These are phyloP conservation scores for Claviceps pazoutovae DNA, from an alignment of 2,329 filamentous ascomycete species.

Conservation along the genomic window DNA sequence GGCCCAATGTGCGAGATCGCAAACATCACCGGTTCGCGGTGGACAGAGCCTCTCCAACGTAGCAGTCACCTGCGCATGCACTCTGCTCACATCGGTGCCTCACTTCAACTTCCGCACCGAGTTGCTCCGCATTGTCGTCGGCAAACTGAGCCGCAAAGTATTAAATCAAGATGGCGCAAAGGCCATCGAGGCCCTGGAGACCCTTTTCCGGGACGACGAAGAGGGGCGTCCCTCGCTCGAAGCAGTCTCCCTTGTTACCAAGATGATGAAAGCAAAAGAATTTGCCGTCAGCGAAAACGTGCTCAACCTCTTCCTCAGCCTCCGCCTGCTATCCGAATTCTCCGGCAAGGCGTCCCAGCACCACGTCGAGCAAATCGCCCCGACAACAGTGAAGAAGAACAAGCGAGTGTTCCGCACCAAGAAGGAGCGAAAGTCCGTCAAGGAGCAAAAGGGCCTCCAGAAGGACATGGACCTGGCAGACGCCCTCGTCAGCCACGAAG, in stretches of 20 bases:
- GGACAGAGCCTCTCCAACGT: constrained; percentile 49
- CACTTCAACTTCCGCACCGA: constrained; percentile 96
- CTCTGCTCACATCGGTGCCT: constrained; percentile 64
- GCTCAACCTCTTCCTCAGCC: constrained; percentile 78
- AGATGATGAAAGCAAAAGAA: constrained; percentile 86
- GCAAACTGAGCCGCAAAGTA: constrained; percentile 61
- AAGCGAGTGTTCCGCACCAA: constrained; percentile 84
- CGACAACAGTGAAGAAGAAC: constrained; percentile 39
- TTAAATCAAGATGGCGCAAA: constrained; percentile 64
- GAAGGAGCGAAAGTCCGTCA: constrained; percentile 64
- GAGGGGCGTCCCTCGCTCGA: constrained; percentile 83
- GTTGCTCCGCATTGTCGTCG: constrained; percentile 72
- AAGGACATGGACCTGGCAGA: constrained; percentile 92
- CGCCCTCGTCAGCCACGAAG: constrained; percentile 80
- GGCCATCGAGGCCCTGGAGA: constrained; percentile 65
- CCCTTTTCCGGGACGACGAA: constrained; percentile 72
- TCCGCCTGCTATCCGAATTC: constrained; percentile 81
- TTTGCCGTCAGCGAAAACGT: constrained; percentile 75
- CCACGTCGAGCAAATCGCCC: constrained; percentile 41
- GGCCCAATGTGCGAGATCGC: constrained; percentile 48
- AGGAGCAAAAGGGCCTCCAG: constrained; percentile 75
- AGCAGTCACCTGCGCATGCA: constrained; percentile 76
- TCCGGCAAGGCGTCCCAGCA: constrained; percentile 70
- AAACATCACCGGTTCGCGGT: constrained; percentile 23
- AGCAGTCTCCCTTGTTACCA: constrained; percentile 68